Base-by-base conservation (phyloP, 805 yeast species). In the Ogataea haglerorum region DNA sequence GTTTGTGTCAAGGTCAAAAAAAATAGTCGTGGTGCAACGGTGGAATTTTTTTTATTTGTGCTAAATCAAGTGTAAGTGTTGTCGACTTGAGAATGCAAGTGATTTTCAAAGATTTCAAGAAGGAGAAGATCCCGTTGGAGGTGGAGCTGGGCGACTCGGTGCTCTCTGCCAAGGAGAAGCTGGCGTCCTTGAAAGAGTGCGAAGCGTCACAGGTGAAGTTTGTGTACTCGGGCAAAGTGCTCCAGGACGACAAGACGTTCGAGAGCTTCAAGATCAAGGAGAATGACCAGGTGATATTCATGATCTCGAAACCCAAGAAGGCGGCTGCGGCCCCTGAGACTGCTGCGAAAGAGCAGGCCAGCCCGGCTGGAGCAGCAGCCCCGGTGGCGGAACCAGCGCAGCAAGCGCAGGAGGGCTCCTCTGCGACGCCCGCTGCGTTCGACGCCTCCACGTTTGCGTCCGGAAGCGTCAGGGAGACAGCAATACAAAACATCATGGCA, bases 51-150 rank as follows among this genome's bases (percentile, higher is more conserved):
- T 30, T 38, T 38, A 24, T 10, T 24, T 24, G 9, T 19, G 6
- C 14, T 37, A 26, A 38, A 32, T 38, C 42, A 25, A 31, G 16
- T 26, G 34, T 33, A 32, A 28, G 32, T 38, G 26, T 26, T 34
- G 14, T 28, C 19, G 13, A 18, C 18, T 38, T 13, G 29, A 24
- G 38, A 47, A 89, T 88, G 96, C 82, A 83, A 65, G 68, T 89
- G 50, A 73, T 82, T 37, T 80, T 93, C 63, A 89, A 90, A 63
- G 96, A 93, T 66, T 85, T 93, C 68, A 90, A 93, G 68, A 93
- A 91, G 68, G 89, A 87, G 60, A 85, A 81, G 60, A 78, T 90
- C 62, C 76, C 88, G 21, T 57, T 93, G 44, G 96, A 87, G 19
- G 75, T 88, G 43, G 95, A 84, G 45, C 71, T 74, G 7, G 46